Conservation (phyloP, 805 yeast genomes). For the Ogataea methanolica region DNA sequence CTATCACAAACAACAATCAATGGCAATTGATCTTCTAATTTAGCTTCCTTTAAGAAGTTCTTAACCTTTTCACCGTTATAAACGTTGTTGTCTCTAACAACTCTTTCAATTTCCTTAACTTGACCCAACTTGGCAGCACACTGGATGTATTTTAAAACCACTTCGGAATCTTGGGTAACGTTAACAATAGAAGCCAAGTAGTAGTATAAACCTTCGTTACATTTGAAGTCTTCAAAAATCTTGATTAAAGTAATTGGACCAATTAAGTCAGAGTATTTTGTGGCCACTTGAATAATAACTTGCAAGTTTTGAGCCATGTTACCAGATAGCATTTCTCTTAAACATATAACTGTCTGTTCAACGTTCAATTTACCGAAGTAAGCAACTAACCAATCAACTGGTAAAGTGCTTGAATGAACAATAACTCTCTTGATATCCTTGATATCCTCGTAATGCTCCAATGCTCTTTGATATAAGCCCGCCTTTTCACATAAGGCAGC, state of each 20-base stretch:
- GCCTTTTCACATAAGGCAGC: slow-evolving; percentile 93
- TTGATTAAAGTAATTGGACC: slow-evolving; percentile 84
- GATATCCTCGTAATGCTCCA: slow-evolving; percentile 92
- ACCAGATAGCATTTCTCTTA: slow-evolving; percentile 77
- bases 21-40: slow-evolving; percentile 92
- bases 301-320: slow-evolving; percentile 86
- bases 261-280: slow-evolving; percentile 89
- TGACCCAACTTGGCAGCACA: slow-evolving; percentile 90
- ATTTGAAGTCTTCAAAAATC: slow-evolving; percentile 88
- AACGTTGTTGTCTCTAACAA: slow-evolving; percentile 88
- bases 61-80: slow-evolving; percentile 97
- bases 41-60: slow-evolving; percentile 92
- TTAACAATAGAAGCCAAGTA: slow-evolving; percentile 91
- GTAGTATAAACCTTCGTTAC: slow-evolving; percentile 91
- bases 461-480: slow-evolving; percentile 92
- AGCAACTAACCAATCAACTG: slow-evolving; percentile 88
- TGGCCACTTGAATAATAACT: slow-evolving; percentile 92
- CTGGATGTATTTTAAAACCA: slow-evolving; percentile 93
- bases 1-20: slow-evolving; percentile 95
- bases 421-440: slow-evolving; percentile 94
- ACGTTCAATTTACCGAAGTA: slow-evolving; percentile 93
- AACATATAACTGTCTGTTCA: slow-evolving; percentile 84
- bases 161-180: slow-evolving; percentile 88
- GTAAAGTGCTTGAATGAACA: slow-evolving; percentile 78
- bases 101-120: slow-evolving; percentile 89